Base-by-base conservation (phyloP, 306 rosid genomes). In the barrel medic (Medicago truncatula) region DNA sequence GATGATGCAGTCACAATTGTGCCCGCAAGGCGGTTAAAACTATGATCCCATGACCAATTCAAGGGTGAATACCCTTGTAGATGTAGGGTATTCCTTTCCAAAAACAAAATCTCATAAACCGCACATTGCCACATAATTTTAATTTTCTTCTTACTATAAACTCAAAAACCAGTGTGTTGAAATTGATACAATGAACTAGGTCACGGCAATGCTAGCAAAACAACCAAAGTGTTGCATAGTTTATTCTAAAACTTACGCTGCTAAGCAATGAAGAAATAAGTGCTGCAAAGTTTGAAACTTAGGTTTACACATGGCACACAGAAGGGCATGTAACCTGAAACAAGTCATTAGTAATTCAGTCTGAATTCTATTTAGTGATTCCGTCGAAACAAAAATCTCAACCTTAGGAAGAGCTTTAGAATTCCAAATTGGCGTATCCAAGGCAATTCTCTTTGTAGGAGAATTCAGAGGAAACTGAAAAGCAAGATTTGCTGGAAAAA, bases 161-260 rank as follows among this genome's bases (percentile, higher is more conserved):
- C 66, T 56, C 36, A 65, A 38, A 52, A 13, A 14, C 20, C 18
- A 76, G 56, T 75, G 31, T 53, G 1, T 76, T 56, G 39, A 67
- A 67, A 38, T 47, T 43, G 50, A 67, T 57, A 23, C 81, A 15
- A 9, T 25, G 60, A 77, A 31, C 68, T 43, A 40, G 50, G 54
- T 40, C 12, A 53, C 47, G 66, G 12, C 18, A 54, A 15, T 16
- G 15, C 20, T 41, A 66, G 67, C 36, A 54, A 64, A 63, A 61
- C 20, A 49, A 62, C 31, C 46, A 60, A 20, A 14, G 38, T 14
- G 38, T 6, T 34, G 31, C 5, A 34, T 34, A 34, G 5, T 65
- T 50, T 10, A 38, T 40, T 65, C 80, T 5, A 52, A 64, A 75
- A 13, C 65, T 64, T 7, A 3, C 17, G 16, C 23, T 18, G 9